Percentiles rank a stretch among this genome's conserved stretches.
These are phyloP conservation scores for Heracleum sosnowskyi DNA, from an alignment of 129 eudicot species.

Conservation along the genomic window DNA sequence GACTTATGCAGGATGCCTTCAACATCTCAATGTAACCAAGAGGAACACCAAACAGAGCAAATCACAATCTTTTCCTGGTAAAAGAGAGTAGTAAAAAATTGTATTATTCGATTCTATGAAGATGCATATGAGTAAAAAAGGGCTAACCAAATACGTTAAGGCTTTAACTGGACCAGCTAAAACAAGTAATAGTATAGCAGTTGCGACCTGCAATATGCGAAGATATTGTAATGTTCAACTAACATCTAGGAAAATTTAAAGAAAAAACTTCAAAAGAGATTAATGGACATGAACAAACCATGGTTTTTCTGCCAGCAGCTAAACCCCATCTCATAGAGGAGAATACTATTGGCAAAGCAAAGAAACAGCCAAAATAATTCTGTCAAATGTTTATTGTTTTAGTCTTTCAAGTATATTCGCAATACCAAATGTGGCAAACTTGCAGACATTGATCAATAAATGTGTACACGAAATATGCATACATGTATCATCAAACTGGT, in stretches of 20 bases:
- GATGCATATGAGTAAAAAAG: neutral
- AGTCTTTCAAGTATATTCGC: neutral
- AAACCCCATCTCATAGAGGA: constrained; percentile 93
- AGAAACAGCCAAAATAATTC: constrained; percentile 95
- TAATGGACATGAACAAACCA: constrained; percentile 33
- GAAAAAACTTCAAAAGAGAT: too few species aligned
- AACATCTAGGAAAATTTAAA: neutral
- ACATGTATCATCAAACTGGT: neutral
- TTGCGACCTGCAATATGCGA: constrained; percentile 59
- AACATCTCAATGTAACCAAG: neutral
- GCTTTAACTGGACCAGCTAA: constrained; percentile 92
- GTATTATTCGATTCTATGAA: neutral
- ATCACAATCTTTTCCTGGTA: neutral
- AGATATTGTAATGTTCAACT: neutral
- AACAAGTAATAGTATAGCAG: constrained; percentile 63
- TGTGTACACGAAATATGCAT: neutral
- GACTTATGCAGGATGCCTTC: neutral
- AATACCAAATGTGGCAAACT: neutral
- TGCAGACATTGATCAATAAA: neutral
- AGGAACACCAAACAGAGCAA: neutral
- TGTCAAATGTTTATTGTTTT: constrained; percentile 24
- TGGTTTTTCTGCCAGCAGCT: constrained; percentile 83
- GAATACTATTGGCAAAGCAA: constrained; percentile 90
- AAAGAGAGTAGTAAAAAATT: neutral
- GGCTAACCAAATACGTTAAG: constrained; percentile 64